Evolutionary conservation across 768 basidiomycete genomes (phyloP).

Genomic region (Amanita exitialis): DNA sequence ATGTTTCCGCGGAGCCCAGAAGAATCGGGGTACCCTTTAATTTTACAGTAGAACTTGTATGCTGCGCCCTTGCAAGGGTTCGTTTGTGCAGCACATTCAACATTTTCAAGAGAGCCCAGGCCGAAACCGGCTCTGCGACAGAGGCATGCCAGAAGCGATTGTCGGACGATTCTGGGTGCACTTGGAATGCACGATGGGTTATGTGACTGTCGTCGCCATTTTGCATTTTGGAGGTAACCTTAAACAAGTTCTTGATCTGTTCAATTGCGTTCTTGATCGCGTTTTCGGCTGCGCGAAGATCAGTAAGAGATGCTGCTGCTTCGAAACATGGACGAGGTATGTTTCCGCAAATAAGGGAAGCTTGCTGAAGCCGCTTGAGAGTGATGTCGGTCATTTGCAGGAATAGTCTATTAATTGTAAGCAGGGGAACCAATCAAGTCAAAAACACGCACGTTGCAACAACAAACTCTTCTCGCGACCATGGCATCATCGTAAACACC

Average conservation of each 20-base stretch:
- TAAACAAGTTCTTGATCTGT: no score
- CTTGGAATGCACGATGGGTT: neutral
- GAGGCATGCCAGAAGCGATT: neutral
- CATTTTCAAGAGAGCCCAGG: neutral
- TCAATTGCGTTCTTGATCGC: no score
- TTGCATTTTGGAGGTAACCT: neutral
- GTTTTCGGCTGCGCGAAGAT: no score
- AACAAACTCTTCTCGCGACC: slow-evolving; percentile 2
- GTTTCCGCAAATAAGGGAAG: slow-evolving; percentile 3
- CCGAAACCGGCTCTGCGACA: neutral
- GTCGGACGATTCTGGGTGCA: neutral
- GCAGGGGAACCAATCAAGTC: slow-evolving; percentile 2
- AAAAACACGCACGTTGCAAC: neutral
- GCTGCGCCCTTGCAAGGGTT: neutral
- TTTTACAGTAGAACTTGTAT: slow-evolving; percentile 1
- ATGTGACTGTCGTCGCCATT: neutral
- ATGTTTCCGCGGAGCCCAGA: slow-evolving; percentile 1
- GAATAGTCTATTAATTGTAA: slow-evolving; percentile 6
- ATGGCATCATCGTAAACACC: slow-evolving; percentile 5
- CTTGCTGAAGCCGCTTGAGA: slow-evolving; percentile 4
- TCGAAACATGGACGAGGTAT: slow-evolving; percentile 6
- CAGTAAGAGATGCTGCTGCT: no score
- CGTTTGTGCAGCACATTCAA: neutral
- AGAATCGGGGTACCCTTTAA: neutral
- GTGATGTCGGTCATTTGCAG: neutral